These are phyloP conservation scores for Barnettozyma californica DNA, from an alignment of 805 yeast genomes.

Conservation along the genomic window DNA sequence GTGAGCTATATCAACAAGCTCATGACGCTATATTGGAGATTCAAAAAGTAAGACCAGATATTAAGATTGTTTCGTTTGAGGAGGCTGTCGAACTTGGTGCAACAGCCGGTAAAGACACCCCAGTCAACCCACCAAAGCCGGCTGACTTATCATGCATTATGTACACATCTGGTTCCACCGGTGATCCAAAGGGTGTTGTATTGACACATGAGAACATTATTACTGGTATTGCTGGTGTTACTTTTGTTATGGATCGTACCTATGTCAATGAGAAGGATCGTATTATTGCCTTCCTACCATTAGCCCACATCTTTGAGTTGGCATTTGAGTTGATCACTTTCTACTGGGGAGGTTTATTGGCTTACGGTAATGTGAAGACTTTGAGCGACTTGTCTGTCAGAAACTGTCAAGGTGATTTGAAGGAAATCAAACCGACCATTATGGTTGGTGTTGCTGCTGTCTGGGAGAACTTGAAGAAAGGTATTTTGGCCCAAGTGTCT, in stretches of 20 bases:
- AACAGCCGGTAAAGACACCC: constrained; percentile 33
- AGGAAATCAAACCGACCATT: constrained; percentile 80
- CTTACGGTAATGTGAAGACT: constrained; percentile 92
- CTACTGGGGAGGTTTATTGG: constrained; percentile 86
- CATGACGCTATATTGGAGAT: constrained; percentile 53
- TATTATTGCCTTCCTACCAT: constrained; percentile 82
- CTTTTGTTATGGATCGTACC: constrained; percentile 51
- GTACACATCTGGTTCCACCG: constrained; percentile 75
- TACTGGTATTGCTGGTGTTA: constrained; percentile 83
- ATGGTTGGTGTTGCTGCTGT: constrained; percentile 99
- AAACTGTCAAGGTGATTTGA: constrained; percentile 86
- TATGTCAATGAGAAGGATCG: constrained; percentile 55
- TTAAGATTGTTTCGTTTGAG: constrained; percentile 56
- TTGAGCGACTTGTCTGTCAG: constrained; percentile 74
- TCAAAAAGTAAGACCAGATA: constrained; percentile 66
- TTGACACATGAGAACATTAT: constrained; percentile 61
- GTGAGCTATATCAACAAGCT: constrained; percentile 56
- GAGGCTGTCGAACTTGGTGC: constrained; percentile 66
- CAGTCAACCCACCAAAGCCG: constrained; percentile 38
- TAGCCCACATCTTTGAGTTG: constrained; percentile 94
- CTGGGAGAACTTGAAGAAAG: constrained; percentile 94
- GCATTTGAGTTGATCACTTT: constrained; percentile 75
- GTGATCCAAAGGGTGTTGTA: constrained; percentile 76
- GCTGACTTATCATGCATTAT: constrained; percentile 57
- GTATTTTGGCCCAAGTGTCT: constrained; percentile 71